Base-by-base conservation (phyloP, 495 filamentous ascomycete genomes). In the Neurospora tetrasperma region DNA sequence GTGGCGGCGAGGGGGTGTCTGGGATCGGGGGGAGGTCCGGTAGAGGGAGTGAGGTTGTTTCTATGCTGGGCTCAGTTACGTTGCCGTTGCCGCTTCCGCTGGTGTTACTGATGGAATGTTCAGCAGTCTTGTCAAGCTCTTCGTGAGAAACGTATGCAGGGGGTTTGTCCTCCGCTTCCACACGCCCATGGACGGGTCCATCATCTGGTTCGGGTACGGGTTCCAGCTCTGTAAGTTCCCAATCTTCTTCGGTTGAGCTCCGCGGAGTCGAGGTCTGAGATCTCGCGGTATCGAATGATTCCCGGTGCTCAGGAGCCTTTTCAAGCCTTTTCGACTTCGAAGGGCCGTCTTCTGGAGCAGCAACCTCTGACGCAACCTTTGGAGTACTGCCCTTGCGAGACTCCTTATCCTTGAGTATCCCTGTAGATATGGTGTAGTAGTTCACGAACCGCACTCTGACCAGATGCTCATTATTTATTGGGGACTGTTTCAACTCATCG, bases 391-490 rank as follows among this genome's bases (percentile, higher is more conserved):
- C 76, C 70, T 31, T 70, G 62, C n/a, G 75, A 70, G 71, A 8
- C 35, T 38, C 42, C 27, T 66, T 66, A 12, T 76, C 85, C 82
- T 91, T 88, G 40, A 84, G 85, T 72, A 83, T 82, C 3, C 93
- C 94, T 5, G 90, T 91, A 71, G 92, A 94, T 38, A 91, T 86
- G 10, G 95, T 97, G 77, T 96, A 97, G 79, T 97, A 98, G 77
- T 98, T 97, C 48, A 93, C 84, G 77, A 97, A 97, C 3, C 93
- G 86, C 12, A 95, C 86, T 70, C 88, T 84, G 70, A 78, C 71
- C 2, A 69, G 38, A 4, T 20, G 59, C 35, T 71, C 35, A 14
- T 70, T 73, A 18, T 40, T 38, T 3, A 54, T 69, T 11, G 66
- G 48, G 20, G 48, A 59, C 16, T 59, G 69, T 10, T 72, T 76